Evolutionary conservation across 108 stramenopile genomes (phyloP).

Genomic region (Cylindrotheca fusiformis): DNA sequence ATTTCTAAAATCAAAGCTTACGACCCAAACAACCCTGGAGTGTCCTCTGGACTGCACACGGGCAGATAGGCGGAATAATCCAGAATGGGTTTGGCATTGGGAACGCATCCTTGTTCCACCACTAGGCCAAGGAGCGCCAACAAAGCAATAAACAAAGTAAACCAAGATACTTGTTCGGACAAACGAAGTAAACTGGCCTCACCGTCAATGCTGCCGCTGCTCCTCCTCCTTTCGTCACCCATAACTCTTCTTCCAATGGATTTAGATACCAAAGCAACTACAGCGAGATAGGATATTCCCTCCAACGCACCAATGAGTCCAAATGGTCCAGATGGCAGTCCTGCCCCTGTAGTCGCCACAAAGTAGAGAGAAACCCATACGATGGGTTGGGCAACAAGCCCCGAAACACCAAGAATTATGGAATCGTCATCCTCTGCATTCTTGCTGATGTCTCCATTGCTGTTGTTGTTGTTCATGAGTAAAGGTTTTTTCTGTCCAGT

Average conservation of each 20-base stretch:
- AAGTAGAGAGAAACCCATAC: conserved; percentile 38
- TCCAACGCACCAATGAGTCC: conserved; percentile 47
- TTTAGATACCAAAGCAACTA: conserved; percentile 24
- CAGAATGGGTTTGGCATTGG: conserved; percentile 49
- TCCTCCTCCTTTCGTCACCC: neutral
- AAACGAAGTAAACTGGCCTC: neutral
- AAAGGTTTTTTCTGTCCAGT: too few relatives aligned
- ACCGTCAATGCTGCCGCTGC: neutral
- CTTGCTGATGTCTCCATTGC: too few relatives aligned
- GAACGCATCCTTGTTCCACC: conserved; percentile 37
- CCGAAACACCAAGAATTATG: neutral
- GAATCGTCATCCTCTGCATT: conserved; percentile 24
- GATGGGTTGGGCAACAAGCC: conserved; percentile 27
- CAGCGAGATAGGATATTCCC: conserved; percentile 42
- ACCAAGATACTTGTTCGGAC: conserved; percentile 13
- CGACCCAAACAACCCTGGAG: conserved; percentile 8
- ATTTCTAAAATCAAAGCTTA: too few relatives aligned
- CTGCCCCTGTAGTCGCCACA: conserved; percentile 48
- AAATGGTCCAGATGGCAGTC: conserved; percentile 51
- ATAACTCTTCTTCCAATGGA: too few relatives aligned
- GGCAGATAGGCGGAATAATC: conserved; percentile 38
- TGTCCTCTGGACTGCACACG: conserved; percentile 18
- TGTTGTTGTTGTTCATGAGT: too few relatives aligned
- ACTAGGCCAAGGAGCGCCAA: conserved; percentile 18
- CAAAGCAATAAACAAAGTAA: conserved; percentile 22